Evolutionary conservation across 805 yeast genomes (phyloP).

Genomic region (Starmerella roubikii): DNA sequence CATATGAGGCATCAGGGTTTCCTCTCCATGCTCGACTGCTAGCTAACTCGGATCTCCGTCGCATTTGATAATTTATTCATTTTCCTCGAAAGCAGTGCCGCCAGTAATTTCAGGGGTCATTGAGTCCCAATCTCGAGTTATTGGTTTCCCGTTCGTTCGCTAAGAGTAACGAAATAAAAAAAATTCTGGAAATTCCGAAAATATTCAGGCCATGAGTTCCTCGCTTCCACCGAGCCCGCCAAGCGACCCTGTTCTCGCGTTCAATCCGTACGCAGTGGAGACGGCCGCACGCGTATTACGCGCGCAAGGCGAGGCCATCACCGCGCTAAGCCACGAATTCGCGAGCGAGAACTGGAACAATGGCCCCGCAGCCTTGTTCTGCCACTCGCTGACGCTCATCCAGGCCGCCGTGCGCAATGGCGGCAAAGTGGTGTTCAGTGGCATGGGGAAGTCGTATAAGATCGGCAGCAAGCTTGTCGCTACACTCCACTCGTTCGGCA

Average conservation of each 20-base stretch:
- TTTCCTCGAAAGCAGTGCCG: no score
- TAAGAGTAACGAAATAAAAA: no score
- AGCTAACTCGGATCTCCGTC: no score
- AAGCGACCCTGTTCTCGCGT: slow-evolving; percentile 25
- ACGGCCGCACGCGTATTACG: slow-evolving; percentile 26
- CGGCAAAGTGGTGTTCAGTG: slow-evolving; percentile 64
- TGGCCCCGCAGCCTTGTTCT: slow-evolving; percentile 22
- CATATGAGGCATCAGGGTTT: no score
- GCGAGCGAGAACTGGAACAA: slow-evolving; percentile 3
- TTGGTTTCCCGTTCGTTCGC: no score
- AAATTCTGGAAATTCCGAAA: no score
- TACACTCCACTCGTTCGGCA: slow-evolving; percentile 65
- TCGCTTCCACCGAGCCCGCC: slow-evolving; percentile 14
- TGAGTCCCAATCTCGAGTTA: no score
- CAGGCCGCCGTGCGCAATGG: slow-evolving; percentile 32
- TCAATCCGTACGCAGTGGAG: slow-evolving; percentile 28
- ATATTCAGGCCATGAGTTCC: no score
- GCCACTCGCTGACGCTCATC: slow-evolving; percentile 24
- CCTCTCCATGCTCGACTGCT: no score
- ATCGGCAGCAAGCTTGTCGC: slow-evolving; percentile 70
- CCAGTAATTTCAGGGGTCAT: no score
- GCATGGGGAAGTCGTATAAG: slow-evolving; percentile 75
- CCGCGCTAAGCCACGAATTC: slow-evolving; percentile 23
- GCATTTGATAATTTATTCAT: no score
- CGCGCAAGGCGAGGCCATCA: slow-evolving; percentile 29